A percentile compares a stretch with the other conserved stretches of the same genome.
These are phyloP conservation scores for Wickerhamiella spandovensis DNA, from an alignment of 805 yeast genomes.

Conservation along the genomic window DNA sequence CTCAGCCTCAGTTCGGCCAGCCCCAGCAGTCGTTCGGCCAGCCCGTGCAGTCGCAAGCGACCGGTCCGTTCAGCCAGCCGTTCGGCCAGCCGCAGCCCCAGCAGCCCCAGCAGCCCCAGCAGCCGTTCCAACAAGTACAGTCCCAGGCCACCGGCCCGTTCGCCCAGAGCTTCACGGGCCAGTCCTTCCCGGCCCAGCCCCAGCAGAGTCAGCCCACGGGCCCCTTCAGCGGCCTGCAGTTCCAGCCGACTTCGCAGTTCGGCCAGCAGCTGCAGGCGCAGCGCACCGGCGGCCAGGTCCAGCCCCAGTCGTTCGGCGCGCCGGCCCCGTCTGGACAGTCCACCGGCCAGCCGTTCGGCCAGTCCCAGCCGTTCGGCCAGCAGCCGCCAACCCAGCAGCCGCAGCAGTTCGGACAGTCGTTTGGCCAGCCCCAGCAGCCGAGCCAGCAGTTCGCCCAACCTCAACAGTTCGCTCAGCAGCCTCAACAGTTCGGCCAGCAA, in stretches of 20 bases:
- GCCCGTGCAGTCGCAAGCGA: neutral
- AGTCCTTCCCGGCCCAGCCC: neutral
- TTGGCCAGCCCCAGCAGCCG: too few species aligned
- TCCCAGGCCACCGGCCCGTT: neutral
- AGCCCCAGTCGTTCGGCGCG: neutral
- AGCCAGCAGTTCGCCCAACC: neutral
- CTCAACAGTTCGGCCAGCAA: conserved; percentile 8
- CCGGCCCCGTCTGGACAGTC: neutral
- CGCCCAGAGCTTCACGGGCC: neutral
- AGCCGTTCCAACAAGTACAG: too few species aligned
- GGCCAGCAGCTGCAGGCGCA: conserved; percentile 2
- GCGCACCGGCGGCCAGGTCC: neutral
- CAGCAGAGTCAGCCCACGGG: conserved; percentile 1
- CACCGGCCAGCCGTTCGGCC: conserved; percentile 4
- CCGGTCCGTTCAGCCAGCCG: neutral
- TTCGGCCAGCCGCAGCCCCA: neutral
- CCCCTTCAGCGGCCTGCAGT: neutral
- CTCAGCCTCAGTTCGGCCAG: too few species aligned
- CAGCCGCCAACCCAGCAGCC: too few species aligned
- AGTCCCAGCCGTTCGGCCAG: conserved; percentile 8
- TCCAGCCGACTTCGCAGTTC: conserved; percentile 3
- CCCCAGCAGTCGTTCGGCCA: conserved; percentile 3
- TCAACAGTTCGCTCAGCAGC: neutral
- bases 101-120: too few species aligned
- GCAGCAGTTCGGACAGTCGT: conserved; percentile 1